phyloP scores from a whole-genome alignment of 2,329 filamentous ascomycete genomes.

The Pyricularia sp. region DNA sequence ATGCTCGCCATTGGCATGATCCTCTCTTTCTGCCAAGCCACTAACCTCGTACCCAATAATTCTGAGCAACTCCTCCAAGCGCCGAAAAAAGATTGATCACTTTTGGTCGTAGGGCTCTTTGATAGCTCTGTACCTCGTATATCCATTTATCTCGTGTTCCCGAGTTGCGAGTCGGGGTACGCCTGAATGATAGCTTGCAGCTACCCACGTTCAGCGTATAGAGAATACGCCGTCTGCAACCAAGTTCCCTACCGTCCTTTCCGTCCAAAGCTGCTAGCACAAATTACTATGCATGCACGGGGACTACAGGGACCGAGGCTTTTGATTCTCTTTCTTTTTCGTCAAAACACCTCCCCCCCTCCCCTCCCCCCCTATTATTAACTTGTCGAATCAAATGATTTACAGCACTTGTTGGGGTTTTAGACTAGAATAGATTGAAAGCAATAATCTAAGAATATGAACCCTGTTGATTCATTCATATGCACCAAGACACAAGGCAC shows the following conservation, averaged over 20 bases:
- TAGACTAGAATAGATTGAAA: not conserved
- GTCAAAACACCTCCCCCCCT: not conserved
- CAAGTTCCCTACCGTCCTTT: not conserved
- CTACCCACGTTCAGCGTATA: not conserved
- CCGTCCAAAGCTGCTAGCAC: not conserved
- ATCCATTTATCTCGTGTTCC: not conserved
- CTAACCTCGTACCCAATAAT: not conserved
- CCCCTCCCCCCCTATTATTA: no score
- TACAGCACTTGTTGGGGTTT: not conserved
- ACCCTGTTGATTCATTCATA: not conserved
- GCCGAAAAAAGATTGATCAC: not conserved
- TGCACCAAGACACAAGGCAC: no score
- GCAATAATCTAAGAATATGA: not conserved
- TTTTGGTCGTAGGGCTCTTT: not conserved
- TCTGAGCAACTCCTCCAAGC: not conserved
- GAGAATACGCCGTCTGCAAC: not conserved
- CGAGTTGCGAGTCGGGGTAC: no score
- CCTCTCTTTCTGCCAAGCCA: not conserved
- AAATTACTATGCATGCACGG: not conserved
- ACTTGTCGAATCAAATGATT: not conserved
- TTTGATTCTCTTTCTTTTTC: not conserved
- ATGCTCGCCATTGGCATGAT: no score
- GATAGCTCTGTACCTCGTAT: not conserved
- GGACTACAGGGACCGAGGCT: not conserved
- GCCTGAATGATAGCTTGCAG: not conserved